Conservation (phyloP, 148 eudicot species). For the Spergularia bocconei region DNA sequence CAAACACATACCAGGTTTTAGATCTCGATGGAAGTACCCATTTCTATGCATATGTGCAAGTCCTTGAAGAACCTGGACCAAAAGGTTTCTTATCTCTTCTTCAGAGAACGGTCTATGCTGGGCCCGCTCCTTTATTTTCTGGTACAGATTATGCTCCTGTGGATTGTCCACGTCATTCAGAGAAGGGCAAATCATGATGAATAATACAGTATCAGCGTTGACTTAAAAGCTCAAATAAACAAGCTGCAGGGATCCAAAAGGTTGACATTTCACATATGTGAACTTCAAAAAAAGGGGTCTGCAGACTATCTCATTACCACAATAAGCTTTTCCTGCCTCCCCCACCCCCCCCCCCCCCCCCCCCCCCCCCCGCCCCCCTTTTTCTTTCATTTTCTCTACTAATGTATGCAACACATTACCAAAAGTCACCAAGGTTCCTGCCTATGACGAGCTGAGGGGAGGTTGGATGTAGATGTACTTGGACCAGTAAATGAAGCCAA, state of each 20-base stretch:
- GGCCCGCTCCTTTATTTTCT: constrained; percentile 68
- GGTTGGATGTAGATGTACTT: too few relatives aligned
- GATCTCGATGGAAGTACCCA: constrained; percentile 93
- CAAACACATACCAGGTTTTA: constrained; percentile 75
- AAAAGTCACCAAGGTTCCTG: too few relatives aligned
- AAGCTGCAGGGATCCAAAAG: neutral
- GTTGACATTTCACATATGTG: neutral
- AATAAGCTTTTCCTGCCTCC: too few relatives aligned
- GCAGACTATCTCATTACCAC: neutral
- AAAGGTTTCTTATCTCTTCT: constrained; percentile 67
- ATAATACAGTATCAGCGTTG: neutral
- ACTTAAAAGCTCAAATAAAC: neutral
- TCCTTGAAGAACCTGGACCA: constrained; percentile 79
- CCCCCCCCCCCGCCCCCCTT: too few relatives aligned
- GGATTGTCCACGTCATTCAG: constrained; percentile 8
- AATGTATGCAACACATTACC: too few relatives aligned
- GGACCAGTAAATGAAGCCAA: too few relatives aligned
- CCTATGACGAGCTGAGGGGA: too few relatives aligned
- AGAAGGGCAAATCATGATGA: neutral
- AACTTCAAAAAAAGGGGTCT: neutral
- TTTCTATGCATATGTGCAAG: constrained; percentile 78
- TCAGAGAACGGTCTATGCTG: constrained; percentile 63
- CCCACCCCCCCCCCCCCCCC: too few relatives aligned
- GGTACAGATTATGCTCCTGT: constrained; percentile 87
- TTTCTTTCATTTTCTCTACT: too few relatives aligned